Evolutionary conservation across 2,329 filamentous ascomycete genomes (phyloP), one percentile per base, ranked within the genome.

Genomic region (Xylariaceae sp.): DNA sequence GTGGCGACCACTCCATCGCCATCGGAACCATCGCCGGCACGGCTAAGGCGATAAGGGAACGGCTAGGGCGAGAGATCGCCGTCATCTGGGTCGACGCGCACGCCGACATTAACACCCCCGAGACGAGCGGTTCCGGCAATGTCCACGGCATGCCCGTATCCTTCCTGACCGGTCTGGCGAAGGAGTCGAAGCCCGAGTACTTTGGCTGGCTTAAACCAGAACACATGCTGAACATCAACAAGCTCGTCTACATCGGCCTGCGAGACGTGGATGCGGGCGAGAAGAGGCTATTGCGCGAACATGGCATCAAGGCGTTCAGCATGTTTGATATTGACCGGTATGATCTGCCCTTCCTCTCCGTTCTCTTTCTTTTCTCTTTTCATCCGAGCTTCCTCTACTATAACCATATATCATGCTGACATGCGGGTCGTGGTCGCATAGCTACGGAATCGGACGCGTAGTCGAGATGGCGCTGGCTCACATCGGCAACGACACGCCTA

Each of bases 31-130:
- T 99, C 63, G 87, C 87, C 26, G 94, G 94, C 39, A 89, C 87
- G 1, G 89, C 92, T 34, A 89, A 87, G 75, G 94, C 92, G 0
- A 86, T 89, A 39, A 84, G 89, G 54, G 92, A 99, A 78, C 78
- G 92, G 16, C 76, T 95, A 55, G 83, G 77, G 42, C 80, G 87
- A 52, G 92, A 97, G 65, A 85, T 96, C 59, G 94, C 91, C 12
- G 89, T 99, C 54, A 95, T 99, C 71, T 99, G 94, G 94, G 94
- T 99, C 30, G 94, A 99, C 72, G 94, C 94, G 22, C 94, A 99
- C 72, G 87, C 92, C 51, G 94, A 99, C 72, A 96, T 99, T 78
- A 99, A 99, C 76, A 91, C 89, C 1, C 94, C 92, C 49, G 92
- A 97, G 80, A 87, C 84, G 45, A 92, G 87, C 61, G 88, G 81